Conservation (phyloP, 2,329 filamentous ascomycete genomes). For the Colletotrichum aenigma region DNA sequence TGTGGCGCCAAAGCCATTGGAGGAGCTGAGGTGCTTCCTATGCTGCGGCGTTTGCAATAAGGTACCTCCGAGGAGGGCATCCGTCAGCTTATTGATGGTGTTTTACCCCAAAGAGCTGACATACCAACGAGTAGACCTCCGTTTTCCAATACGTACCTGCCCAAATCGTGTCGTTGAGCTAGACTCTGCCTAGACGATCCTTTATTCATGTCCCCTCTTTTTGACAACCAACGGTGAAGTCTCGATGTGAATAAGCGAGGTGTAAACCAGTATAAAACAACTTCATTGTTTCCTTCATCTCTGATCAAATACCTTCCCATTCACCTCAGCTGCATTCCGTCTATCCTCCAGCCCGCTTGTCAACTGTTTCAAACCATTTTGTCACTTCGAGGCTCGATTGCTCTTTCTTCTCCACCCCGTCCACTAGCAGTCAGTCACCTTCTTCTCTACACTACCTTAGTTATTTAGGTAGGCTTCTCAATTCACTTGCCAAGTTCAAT, state of each 20-base stretch:
- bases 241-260: background rate
- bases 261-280: slow-evolving; percentile 8
- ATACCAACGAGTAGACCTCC: background rate
- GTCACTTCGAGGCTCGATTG: background rate
- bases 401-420: background rate
- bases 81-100: background rate
- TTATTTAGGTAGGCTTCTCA: background rate
- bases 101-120: background rate
- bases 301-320: background rate
- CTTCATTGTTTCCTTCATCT: background rate
- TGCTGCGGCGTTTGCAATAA: background rate
- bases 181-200: background rate
- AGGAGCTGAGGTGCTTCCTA: background rate
- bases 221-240: background rate
- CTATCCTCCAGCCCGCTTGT: background rate
- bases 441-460: background rate
- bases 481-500: background rate
- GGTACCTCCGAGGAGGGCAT: background rate
- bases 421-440: background rate
- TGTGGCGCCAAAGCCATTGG: background rate
- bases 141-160: background rate
- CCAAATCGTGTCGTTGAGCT: background rate
- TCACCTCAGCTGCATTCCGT: background rate
- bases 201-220: background rate
- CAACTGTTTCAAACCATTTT: background rate